A percentile compares a stretch with the other conserved stretches of the same genome.
Conservation (phyloP, 208 protist species). For the Acanthamoeba sp. region DNA sequence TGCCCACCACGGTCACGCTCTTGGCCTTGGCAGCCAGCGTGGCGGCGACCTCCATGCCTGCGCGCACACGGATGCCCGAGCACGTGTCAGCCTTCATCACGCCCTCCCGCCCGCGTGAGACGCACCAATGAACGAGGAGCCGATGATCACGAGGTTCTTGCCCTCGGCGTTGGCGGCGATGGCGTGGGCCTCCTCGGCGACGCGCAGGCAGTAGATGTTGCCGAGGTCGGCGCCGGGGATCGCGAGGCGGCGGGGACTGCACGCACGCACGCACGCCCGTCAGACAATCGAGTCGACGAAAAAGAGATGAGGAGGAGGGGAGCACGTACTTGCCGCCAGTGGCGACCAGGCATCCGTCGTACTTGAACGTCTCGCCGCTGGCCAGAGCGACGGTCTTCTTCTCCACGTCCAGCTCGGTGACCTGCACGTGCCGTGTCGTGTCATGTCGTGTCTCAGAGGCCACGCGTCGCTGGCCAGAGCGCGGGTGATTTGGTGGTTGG, state of each 20-base stretch:
- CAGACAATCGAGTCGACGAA: background rate
- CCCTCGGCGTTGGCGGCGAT: constrained; percentile 15
- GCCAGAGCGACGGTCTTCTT: constrained; percentile 59
- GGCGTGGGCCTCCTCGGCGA: constrained; percentile 53
- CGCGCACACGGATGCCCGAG: background rate
- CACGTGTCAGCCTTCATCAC: no score
- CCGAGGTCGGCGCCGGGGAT: constrained; percentile 12
- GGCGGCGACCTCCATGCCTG: constrained; percentile 74
- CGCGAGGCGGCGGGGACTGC: constrained; percentile 3
- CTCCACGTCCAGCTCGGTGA: constrained; percentile 74
- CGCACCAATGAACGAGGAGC: constrained; percentile 80
- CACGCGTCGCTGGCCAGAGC: background rate
- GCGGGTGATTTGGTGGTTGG: no score
- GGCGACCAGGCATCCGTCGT: constrained; percentile 62
- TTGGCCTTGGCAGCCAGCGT: constrained; percentile 65
- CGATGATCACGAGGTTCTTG: constrained; percentile 79
- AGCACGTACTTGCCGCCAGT: constrained; percentile 70
- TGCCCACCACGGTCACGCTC: constrained; percentile 78
- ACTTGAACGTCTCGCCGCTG: constrained; percentile 64
- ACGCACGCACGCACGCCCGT: background rate
- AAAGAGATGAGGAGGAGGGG: background rate
- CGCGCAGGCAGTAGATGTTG: constrained; percentile 70
- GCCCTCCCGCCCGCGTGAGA: no score
- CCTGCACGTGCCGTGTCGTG: no score
- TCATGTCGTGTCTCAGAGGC: background rate